phyloP scores from a whole-genome alignment of 805 yeast species.

The Wickerhamiella spandovensis region DNA sequence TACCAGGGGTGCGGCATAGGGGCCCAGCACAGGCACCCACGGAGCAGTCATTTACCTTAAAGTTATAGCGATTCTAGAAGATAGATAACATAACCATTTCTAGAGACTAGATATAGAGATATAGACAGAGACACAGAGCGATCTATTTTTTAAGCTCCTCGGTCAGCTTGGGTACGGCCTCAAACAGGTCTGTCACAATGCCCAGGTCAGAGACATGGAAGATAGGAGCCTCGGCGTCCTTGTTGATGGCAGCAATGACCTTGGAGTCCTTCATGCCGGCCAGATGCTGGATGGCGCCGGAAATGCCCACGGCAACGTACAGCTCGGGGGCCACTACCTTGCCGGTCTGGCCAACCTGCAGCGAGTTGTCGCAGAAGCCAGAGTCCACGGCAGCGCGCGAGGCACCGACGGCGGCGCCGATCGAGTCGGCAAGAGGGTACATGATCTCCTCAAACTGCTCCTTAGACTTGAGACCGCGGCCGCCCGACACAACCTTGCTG shows the following conservation, averaged over 20 bases:
- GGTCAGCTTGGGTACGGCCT: constrained; percentile 82
- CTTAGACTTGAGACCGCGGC: constrained; percentile 83
- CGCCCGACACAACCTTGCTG: constrained; percentile 72
- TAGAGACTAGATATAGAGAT: too few species aligned
- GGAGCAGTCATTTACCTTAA: too few species aligned
- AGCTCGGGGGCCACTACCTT: constrained; percentile 94
- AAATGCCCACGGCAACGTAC: constrained; percentile 84
- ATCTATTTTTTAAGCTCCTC: constrained; percentile 30
- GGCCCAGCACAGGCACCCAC: too few species aligned
- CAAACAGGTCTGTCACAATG: constrained; percentile 76
- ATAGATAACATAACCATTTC: too few species aligned
- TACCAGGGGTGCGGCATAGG: too few species aligned
- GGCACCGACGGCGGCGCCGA: constrained; percentile 92
- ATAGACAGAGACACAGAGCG: too few species aligned
- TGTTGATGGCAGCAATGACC: constrained; percentile 85
- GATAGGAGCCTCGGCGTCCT: constrained; percentile 88
- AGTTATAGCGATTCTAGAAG: too few species aligned
- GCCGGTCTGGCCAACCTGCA: constrained; percentile 97
- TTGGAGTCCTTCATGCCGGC: constrained; percentile 98
- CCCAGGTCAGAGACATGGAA: constrained; percentile 86
- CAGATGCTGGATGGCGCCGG: constrained; percentile 95
- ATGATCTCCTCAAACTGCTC: constrained; percentile 69
- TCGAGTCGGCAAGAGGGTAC: constrained; percentile 69
- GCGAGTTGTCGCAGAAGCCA: constrained; percentile 88
- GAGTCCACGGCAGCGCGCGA: constrained; percentile 97